Evolutionary conservation across 192 early-diverging fungal species (phyloP).

Genomic region (Helicostylum pulchrum): DNA sequence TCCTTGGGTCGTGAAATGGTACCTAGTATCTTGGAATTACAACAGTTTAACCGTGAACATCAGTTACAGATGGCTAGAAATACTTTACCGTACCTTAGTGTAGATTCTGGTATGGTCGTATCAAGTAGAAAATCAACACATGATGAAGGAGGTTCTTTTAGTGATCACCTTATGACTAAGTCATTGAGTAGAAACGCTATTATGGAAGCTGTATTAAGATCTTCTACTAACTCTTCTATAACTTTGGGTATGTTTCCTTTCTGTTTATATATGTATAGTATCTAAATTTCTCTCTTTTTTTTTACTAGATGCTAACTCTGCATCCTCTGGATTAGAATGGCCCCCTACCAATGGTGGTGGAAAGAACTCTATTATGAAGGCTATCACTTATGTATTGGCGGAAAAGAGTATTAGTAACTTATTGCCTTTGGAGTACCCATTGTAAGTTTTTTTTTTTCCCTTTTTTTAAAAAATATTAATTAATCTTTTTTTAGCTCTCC

Average conservation of each 20-base stretch:
- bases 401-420: constrained; percentile 63
- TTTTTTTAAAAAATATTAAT: not conserved
- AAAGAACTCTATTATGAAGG: constrained; percentile 66
- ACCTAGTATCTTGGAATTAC: constrained; percentile 12
- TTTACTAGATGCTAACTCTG: not conserved
- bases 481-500: constrained; percentile 39
- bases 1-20: constrained; percentile 21
- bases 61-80: constrained; percentile 16
- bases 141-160: no score
- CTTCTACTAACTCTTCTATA: no score
- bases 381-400: constrained; percentile 67
- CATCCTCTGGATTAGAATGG: constrained; percentile 5
- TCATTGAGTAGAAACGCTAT: no score
- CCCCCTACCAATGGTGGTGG: constrained; percentile 30
- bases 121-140: not conserved
- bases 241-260: no score
- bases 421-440: constrained; percentile 69
- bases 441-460: constrained; percentile 54
- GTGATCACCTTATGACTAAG: no score
- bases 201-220: no score
- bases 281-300: no score
- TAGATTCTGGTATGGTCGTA: constrained; percentile 15
- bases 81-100: constrained; percentile 17
- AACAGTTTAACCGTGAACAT: constrained; percentile 19
- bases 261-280: no score